Conservation (phyloP, 768 basidiomycete genomes). For the Agrocybe chaxingu region DNA sequence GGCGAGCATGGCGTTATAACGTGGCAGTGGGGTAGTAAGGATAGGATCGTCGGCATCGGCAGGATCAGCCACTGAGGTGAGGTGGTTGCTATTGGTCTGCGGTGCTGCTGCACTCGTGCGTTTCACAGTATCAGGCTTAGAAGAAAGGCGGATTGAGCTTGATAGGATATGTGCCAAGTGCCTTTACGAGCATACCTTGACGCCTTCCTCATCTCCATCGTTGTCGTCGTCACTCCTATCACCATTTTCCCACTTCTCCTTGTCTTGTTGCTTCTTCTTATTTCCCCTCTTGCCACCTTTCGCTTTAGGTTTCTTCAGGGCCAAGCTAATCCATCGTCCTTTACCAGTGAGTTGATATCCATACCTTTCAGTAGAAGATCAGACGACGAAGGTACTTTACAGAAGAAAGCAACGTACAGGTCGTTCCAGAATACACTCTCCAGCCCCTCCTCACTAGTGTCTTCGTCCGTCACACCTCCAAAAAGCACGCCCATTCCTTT, state of each 20-base stretch:
- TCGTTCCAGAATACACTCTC: conserved; percentile 89
- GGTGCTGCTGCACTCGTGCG: background rate
- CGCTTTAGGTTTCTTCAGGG: conserved; percentile 71
- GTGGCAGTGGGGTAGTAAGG: conserved; percentile 58
- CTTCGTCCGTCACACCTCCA: conserved; percentile 87
- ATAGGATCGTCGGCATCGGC: conserved; percentile 63
- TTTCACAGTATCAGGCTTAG: background rate
- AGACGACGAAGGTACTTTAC: background rate
- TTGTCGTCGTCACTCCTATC: conserved; percentile 10
- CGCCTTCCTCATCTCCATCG: conserved; percentile 5
- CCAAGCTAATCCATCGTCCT: conserved; percentile 76
- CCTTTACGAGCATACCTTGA: background rate
- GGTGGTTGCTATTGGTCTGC: too few species aligned
- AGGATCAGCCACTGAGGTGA: conserved; percentile 4
- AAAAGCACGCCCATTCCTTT: conserved; percentile 76
- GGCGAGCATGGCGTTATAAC: conserved; percentile 89
- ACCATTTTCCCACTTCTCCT: conserved; percentile 15
- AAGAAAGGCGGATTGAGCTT: too few species aligned
- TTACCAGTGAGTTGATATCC: conserved; percentile 74
- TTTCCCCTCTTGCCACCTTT: conserved; percentile 30
- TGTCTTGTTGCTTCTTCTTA: conserved; percentile 40
- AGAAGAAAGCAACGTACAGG: conserved; percentile 47
- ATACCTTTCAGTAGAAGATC: conserved; percentile 41
- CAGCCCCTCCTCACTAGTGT: conserved; percentile 77
- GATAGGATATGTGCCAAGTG: background rate